Conservation (phyloP, 202 grass and related monocot species). For the Elaeis oleifera region DNA sequence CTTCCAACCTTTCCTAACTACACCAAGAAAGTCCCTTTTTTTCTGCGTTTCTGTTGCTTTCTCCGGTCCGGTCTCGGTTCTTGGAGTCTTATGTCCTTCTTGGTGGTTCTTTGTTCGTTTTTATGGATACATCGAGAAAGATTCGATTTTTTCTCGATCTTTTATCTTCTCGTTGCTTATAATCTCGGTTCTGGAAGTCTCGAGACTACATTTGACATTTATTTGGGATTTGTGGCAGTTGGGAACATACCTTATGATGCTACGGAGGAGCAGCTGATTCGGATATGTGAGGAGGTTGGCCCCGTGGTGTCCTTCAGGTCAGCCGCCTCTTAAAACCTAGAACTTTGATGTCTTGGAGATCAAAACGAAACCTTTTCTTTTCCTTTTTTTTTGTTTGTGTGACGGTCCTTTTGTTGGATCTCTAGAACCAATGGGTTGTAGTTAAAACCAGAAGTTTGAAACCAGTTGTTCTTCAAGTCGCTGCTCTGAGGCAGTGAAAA, state of each 20-base stretch:
- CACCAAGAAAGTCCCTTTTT: background rate
- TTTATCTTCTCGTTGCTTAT: background rate
- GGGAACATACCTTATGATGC: constrained; percentile 94
- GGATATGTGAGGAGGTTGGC: constrained; percentile 95
- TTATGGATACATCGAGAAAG: background rate
- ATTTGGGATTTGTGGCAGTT: constrained; percentile 46
- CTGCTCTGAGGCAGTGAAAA: too few relatives aligned
- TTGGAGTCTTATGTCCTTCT: background rate
- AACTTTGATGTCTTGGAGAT: constrained; percentile 6
- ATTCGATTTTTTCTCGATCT: background rate
- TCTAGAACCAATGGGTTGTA: too few relatives aligned
- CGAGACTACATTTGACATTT: background rate
- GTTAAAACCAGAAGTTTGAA: too few relatives aligned
- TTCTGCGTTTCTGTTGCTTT: background rate
- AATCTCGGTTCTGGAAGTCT: background rate
- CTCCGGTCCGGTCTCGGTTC: too few relatives aligned
- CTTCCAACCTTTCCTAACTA: background rate
- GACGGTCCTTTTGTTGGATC: background rate
- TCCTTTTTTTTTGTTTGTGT: too few relatives aligned
- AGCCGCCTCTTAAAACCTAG: constrained; percentile 13
- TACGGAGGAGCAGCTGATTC: constrained; percentile 79
- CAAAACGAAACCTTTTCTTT: too few relatives aligned
- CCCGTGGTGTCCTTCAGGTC: constrained; percentile 98
- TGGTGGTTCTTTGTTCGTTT: background rate
- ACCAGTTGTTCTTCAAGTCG: too few relatives aligned